Evolutionary conservation across 2,329 filamentous ascomycete genomes (phyloP).

Genomic region (Penicillium verrucosum): DNA sequence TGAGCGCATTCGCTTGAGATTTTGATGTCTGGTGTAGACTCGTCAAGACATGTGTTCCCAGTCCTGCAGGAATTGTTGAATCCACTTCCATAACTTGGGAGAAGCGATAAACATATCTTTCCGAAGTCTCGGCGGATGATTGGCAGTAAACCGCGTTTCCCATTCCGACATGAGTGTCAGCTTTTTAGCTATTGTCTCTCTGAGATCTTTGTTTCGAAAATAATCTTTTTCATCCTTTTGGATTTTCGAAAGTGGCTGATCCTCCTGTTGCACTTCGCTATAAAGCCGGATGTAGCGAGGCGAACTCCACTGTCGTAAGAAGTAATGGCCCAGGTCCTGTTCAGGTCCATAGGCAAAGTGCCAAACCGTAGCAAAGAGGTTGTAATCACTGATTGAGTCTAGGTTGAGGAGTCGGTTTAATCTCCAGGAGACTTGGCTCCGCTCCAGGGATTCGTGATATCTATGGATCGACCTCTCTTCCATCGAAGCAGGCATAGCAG

Average conservation of each 20-base stretch:
- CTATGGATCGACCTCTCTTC: background rate
- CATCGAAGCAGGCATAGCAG: background rate
- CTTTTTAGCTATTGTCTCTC: background rate
- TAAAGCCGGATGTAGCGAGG: background rate
- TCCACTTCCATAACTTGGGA: conserved; percentile 21
- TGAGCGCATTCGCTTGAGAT: no score
- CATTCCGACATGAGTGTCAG: background rate
- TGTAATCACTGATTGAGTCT: background rate
- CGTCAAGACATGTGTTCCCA: conserved; percentile 9
- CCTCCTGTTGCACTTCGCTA: background rate
- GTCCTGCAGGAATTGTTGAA: conserved; percentile 15
- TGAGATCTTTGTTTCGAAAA: background rate
- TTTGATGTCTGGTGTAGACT: no score
- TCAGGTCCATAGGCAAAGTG: background rate
- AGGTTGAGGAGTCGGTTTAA: background rate
- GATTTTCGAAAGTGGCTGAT: background rate
- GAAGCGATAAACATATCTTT: conserved; percentile 20
- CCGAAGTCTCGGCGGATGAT: conserved; percentile 10
- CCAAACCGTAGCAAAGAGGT: background rate
- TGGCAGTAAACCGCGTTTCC: background rate
- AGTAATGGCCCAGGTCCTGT: background rate
- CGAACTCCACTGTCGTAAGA: background rate
- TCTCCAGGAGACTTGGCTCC: background rate
- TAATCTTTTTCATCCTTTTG: background rate
- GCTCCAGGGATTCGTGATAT: background rate